A percentile compares a stretch with the other conserved stretches of the same genome.
Evolutionary conservation across 495 filamentous ascomycete species (phyloP).

Genomic region (Hypoxylon cercidicola): DNA sequence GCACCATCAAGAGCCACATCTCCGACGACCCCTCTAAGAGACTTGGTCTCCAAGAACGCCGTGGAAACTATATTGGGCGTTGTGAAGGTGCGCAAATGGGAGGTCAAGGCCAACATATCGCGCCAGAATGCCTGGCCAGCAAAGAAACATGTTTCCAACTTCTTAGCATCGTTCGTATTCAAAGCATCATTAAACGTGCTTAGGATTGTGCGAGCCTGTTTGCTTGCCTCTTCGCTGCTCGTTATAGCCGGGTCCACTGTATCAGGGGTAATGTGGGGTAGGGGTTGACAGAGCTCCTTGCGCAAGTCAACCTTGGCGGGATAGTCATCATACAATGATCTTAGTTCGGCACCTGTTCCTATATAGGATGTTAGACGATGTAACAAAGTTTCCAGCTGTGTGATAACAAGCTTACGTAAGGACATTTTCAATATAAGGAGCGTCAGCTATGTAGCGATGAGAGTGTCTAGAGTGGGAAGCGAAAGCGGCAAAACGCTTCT

Average conservation of each 20-base stretch:
- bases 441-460: background rate
- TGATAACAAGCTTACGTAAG: background rate
- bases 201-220: conserved; percentile 13
- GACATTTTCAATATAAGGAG: background rate
- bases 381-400: background rate
- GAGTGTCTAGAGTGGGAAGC: no score
- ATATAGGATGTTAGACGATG: background rate
- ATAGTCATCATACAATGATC: conserved; percentile 20
- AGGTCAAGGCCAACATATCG: conserved; percentile 47
- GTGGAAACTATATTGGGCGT: conserved; percentile 25
- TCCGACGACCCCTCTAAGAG: conserved; percentile 19
- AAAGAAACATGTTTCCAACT: conserved; percentile 35
- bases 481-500: no score
- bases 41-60: conserved; percentile 32
- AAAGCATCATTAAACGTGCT: conserved; percentile 41
- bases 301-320: conserved; percentile 38
- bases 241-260: conserved; percentile 25
- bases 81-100: conserved; percentile 45
- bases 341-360: background rate
- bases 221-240: conserved; percentile 11
- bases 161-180: conserved; percentile 22
- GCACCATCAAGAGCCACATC: conserved; percentile 23
- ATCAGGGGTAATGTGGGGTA: conserved; percentile 35
- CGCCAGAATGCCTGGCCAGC: conserved; percentile 44
- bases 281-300: conserved; percentile 29